A percentile compares a stretch with the other conserved stretches of the same genome.
These are phyloP conservation scores for Sporobolomyces pararoseus DNA, from an alignment of 768 basidiomycete species.

Conservation along the genomic window DNA sequence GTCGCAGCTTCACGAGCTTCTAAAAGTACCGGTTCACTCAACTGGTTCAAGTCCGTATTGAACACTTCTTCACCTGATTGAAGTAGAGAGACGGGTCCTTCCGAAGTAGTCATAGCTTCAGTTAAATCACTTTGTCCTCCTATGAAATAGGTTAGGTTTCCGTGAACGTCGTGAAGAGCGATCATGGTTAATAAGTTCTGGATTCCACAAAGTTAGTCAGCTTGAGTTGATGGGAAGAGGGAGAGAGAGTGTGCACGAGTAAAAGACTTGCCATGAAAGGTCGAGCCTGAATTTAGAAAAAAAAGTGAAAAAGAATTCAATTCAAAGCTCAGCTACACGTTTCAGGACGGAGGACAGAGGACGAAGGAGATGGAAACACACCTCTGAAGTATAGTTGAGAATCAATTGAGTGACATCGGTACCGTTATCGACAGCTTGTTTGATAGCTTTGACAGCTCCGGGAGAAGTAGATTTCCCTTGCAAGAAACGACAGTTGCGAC, in stretches of 20 bases:
- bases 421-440: conserved; percentile 3
- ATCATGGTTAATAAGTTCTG: conserved; percentile 25
- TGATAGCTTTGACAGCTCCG: conserved; percentile 7
- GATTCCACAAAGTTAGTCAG: background rate
- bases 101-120: conserved; percentile 11
- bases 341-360: no score
- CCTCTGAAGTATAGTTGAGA: conserved; percentile 26
- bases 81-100: conserved; percentile 14
- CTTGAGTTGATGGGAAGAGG: no score
- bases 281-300: no score
- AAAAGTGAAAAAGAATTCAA: no score
- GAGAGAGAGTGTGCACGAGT: no score
- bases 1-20: conserved; percentile 16
- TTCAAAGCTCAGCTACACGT: no score
- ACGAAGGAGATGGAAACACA: background rate
- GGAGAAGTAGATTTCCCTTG: conserved; percentile 23
- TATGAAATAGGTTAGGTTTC: conserved; percentile 30
- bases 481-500: conserved; percentile 37
- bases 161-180: conserved; percentile 27
- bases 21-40: conserved; percentile 20
- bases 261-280: background rate
- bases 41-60: background rate
- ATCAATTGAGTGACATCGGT: conserved; percentile 27
- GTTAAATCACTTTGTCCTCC: conserved; percentile 28
- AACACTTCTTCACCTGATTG: conserved; percentile 10